These are phyloP conservation scores for Cyclotella sp. DNA, from an alignment of 108 stramenopile genomes.

Conservation along the genomic window DNA sequence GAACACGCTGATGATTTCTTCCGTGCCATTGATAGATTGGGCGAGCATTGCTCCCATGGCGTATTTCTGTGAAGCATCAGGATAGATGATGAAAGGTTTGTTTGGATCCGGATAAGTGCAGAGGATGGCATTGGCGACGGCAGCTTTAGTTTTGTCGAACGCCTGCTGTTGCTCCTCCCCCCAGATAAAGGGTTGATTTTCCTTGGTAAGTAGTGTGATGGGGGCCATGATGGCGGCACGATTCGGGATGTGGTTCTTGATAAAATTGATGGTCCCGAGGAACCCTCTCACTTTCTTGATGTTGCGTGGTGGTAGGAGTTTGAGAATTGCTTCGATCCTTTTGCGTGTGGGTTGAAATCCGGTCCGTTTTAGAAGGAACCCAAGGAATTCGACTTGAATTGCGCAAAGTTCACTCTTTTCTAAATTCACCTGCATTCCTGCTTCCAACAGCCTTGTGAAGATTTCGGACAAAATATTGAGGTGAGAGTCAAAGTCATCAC, in stretches of 20 bases:
- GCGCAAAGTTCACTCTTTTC: conserved; percentile 25
- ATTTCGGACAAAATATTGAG: conserved; percentile 1
- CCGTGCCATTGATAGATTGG: conserved; percentile 15
- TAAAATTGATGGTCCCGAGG: too few species aligned
- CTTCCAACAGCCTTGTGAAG: too few species aligned
- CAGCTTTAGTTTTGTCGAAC: too few species aligned
- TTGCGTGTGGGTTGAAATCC: conserved; percentile 9
- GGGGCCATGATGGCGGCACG: conserved; percentile 38
- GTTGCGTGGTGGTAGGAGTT: too few species aligned
- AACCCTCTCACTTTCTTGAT: too few species aligned
- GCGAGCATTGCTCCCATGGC: too few species aligned
- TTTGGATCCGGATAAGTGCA: conserved; percentile 47
- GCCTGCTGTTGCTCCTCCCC: too few species aligned
- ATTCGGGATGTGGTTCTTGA: too few species aligned
- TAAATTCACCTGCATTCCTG: too few species aligned
- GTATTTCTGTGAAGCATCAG: too few species aligned
- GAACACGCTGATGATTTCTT: conserved; percentile 24
- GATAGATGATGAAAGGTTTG: conserved; percentile 44
- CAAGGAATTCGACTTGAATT: conserved; percentile 31
- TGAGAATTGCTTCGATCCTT: too few species aligned
- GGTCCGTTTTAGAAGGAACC: conserved; percentile 9
- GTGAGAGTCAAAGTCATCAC: conserved; percentile 8
- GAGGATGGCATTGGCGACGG: conserved; percentile 3
- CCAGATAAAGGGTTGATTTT: too few species aligned
- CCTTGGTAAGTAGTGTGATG: conserved; percentile 25